These are phyloP conservation scores for Ogataea salicorniae DNA, from an alignment of 805 yeast genomes.

Conservation along the genomic window DNA sequence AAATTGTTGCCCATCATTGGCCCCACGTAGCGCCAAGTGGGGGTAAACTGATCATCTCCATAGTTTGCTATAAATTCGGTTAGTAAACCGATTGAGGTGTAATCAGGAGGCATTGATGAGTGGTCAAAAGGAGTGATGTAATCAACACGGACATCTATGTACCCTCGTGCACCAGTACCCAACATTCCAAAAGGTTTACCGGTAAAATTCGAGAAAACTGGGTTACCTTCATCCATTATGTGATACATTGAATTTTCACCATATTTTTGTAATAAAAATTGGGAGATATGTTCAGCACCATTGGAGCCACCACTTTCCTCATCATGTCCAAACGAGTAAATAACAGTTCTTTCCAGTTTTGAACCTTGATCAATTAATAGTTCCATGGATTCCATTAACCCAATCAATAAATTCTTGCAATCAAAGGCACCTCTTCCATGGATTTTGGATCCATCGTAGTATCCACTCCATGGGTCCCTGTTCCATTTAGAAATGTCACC, in stretches of 20 bases:
- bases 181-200: slow-evolving; percentile 50
- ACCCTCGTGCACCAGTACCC: slow-evolving; percentile 60
- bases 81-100: slow-evolving; percentile 68
- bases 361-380: slow-evolving; percentile 45
- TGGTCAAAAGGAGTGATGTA: slow-evolving; percentile 72
- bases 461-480: slow-evolving; percentile 58
- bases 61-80: slow-evolving; percentile 49
- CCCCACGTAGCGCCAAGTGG: slow-evolving; percentile 43
- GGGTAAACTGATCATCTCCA: slow-evolving; percentile 49
- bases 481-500: slow-evolving; percentile 60
- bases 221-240: slow-evolving; percentile 66
- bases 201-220: slow-evolving; percentile 33
- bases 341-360: slow-evolving; percentile 54
- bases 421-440: slow-evolving; percentile 77
- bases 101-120: slow-evolving; percentile 75
- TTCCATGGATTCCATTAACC: slow-evolving; percentile 60
- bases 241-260: slow-evolving; percentile 56
- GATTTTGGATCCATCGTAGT: slow-evolving; percentile 55
- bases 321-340: slow-evolving; percentile 69
- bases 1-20: slow-evolving; percentile 52
- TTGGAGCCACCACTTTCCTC: slow-evolving; percentile 65
- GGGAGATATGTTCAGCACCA: slow-evolving; percentile 51
- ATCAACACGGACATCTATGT: slow-evolving; percentile 36
- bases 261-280: slow-evolving; percentile 42
- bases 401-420: slow-evolving; percentile 62